Percentiles rank a stretch among this genome's conserved stretches.
phyloP scores from a whole-genome alignment of 495 filamentous ascomycete genomes.

The Chlorociboria aeruginascens region DNA sequence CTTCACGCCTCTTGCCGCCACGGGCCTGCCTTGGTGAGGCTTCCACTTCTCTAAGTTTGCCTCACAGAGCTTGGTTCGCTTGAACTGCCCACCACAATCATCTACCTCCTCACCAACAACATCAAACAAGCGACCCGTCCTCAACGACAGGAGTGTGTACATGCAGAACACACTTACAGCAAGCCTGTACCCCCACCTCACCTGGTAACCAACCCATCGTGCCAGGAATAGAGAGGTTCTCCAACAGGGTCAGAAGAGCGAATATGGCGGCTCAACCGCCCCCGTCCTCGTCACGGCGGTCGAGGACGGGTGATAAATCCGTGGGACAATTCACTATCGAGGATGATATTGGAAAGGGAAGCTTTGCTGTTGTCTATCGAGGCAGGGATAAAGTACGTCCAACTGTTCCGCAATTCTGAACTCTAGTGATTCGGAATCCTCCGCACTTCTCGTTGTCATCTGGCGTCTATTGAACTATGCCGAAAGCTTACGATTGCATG shows the following conservation, averaged over 20 bases:
- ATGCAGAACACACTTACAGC: conserved; percentile 36
- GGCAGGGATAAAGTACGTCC: conserved; percentile 69
- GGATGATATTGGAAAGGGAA: conserved; percentile 85
- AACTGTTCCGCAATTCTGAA: neutral
- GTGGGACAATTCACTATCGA: conserved; percentile 69
- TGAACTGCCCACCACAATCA: conserved; percentile 3
- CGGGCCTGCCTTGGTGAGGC: neutral
- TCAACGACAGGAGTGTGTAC: conserved; percentile 9
- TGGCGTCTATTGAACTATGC: neutral
- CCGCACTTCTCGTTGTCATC: neutral
- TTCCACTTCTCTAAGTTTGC: neutral
- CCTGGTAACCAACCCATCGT: conserved; percentile 25
- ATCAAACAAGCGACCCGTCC: neutral
- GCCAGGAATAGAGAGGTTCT: neutral
- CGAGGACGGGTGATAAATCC: conserved; percentile 42
- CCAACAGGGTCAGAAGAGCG: neutral
- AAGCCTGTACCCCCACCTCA: conserved; percentile 32
- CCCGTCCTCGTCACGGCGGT: conserved; percentile 30
- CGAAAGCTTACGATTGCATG: conserved; percentile 28
- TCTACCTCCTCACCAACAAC: neutral
- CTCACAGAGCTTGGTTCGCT: conserved; percentile 7
- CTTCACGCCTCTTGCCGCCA: neutral
- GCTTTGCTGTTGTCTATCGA: conserved; percentile 88
- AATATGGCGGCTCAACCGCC: conserved; percentile 29
- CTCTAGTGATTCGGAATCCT: neutral